phyloP scores from a whole-genome alignment of 2,329 filamentous ascomycete species.

The Taxawa tesnikishii region DNA sequence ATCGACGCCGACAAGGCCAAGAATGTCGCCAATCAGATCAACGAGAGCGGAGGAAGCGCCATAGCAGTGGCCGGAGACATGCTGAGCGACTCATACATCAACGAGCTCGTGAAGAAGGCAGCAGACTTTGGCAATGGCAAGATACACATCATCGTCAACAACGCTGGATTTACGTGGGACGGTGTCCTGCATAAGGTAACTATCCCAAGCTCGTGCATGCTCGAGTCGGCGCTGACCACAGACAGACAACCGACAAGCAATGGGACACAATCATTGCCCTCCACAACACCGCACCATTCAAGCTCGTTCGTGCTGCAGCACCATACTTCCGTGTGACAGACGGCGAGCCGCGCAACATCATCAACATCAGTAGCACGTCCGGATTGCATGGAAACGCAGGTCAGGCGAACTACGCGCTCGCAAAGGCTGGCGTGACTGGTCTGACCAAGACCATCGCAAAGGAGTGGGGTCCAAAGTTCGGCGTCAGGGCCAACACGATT shows the following conservation, averaged over 20 bases:
- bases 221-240: slow-evolving; percentile 9
- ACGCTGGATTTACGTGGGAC: slow-evolving; percentile 88
- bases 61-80: slow-evolving; percentile 68
- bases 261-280: slow-evolving; percentile 80
- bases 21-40: slow-evolving; percentile 58
- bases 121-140: slow-evolving; percentile 76
- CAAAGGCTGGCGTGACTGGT: slow-evolving; percentile 72
- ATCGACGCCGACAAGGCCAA: slow-evolving; percentile 67
- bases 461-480: slow-evolving; percentile 76
- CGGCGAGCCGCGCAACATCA: slow-evolving; percentile 61
- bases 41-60: slow-evolving; percentile 51
- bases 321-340: slow-evolving; percentile 84
- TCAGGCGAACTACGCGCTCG: slow-evolving; percentile 80
- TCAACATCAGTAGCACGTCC: slow-evolving; percentile 75
- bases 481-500: slow-evolving; percentile 71
- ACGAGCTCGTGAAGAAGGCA: slow-evolving; percentile 57
- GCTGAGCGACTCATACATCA: slow-evolving; percentile 57
- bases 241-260: slow-evolving; percentile 70
- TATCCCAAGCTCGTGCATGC: background rate
- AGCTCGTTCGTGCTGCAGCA: slow-evolving; percentile 64
- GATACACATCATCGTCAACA: slow-evolving; percentile 86
- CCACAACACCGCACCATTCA: slow-evolving; percentile 78
- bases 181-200: slow-evolving; percentile 71
- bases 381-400: slow-evolving; percentile 80
- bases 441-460: slow-evolving; percentile 85